These are phyloP conservation scores for Rhizopus stolonifer DNA, from an alignment of 371 early-diverging fungal genomes.

Conservation along the genomic window DNA sequence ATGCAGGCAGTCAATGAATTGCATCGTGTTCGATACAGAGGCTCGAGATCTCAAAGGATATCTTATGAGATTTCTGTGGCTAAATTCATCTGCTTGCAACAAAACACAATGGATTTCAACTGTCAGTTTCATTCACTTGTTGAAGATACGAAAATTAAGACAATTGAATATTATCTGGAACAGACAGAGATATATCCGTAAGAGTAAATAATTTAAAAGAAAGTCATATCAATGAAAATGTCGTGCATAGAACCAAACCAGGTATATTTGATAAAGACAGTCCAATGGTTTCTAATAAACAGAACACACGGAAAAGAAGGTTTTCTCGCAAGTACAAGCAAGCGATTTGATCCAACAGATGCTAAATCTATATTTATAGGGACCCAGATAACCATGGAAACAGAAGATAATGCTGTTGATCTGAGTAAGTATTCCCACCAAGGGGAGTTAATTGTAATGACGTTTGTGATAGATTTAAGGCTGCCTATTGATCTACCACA, in stretches of 20 bases:
- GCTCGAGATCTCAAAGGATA: conserved; percentile 17
- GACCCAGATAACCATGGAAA: conserved; percentile 3
- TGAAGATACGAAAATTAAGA: conserved; percentile 1
- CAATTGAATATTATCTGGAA: conserved; percentile 22
- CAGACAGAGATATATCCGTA: conserved; percentile 38
- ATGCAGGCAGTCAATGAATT: conserved; percentile 15
- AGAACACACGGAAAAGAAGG: conserved; percentile 9
- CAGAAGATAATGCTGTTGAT: conserved; percentile 10
- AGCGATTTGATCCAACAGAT: neutral
- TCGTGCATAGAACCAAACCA: too few relatives aligned
- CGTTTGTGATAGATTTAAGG: neutral
- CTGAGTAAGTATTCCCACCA: conserved; percentile 1
- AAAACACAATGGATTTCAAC: neutral
- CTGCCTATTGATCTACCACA: conserved; percentile 17
- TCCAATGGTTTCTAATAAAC: neutral
- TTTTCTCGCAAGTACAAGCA: conserved; percentile 15
- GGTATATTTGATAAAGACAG: too few relatives aligned
- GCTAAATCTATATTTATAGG: neutral
- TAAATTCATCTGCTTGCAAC: conserved; percentile 29
- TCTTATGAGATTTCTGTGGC: conserved; percentile 29
- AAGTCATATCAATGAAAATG: too few relatives aligned
- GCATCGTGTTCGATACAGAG: conserved; percentile 32
- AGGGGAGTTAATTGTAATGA: too few relatives aligned
- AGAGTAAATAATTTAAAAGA: neutral
- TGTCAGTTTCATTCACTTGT: too few relatives aligned